Percentiles rank a stretch among this genome's conserved stretches.
Evolutionary conservation across 2,329 filamentous ascomycete genomes (phyloP).

Genomic region (Tolypocladium pustulatum): DNA sequence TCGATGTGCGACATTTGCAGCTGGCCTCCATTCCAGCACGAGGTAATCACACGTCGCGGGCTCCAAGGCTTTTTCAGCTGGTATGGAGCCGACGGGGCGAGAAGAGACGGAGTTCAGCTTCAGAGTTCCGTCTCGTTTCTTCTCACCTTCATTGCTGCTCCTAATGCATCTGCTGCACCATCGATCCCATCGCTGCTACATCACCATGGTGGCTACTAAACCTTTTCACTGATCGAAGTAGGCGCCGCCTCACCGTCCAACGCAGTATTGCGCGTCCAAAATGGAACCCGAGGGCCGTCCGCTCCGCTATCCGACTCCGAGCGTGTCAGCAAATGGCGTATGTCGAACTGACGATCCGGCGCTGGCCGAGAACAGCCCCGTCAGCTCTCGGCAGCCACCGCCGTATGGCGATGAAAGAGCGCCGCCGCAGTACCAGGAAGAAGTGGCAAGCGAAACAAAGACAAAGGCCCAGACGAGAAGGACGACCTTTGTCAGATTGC

Average conservation of each 20-base stretch:
- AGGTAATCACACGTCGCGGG: background rate
- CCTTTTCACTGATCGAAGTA: background rate
- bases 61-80: background rate
- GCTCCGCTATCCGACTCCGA: conserved; percentile 4
- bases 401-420: conserved; percentile 10
- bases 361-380: conserved; percentile 4
- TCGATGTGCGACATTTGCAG: background rate
- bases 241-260: background rate
- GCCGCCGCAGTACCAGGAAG: conserved; percentile 8
- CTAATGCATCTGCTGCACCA: background rate
- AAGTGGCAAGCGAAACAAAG: conserved; percentile 2
- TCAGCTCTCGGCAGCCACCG: conserved; percentile 8
- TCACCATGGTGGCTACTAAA: background rate
- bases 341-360: conserved; percentile 4
- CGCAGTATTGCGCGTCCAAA: background rate
- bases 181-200: background rate
- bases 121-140: background rate
- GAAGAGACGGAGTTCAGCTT: background rate
- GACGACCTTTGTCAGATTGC: conserved; percentile 9
- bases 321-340: conserved; percentile 1
- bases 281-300: conserved; percentile 7
- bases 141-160: background rate
- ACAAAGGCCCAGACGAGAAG: conserved; percentile 6
- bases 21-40: background rate
- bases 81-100: background rate